Conservation (phyloP, 306 rosid genomes). For the Sicyos baderoa region DNA sequence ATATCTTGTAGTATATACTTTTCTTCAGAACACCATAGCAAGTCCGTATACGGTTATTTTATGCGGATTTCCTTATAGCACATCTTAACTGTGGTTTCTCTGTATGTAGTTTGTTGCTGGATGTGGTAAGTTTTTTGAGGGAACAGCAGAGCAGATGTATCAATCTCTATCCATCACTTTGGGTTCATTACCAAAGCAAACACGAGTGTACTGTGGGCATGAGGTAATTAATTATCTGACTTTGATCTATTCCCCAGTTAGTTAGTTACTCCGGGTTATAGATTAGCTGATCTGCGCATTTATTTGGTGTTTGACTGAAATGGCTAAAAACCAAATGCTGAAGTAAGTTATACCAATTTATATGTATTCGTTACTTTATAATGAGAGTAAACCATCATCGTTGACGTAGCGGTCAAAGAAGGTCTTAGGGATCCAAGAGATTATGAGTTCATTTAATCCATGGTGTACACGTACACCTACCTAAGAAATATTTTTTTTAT, state of each 20-base stretch:
- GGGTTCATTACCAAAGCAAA: conserved; percentile 73
- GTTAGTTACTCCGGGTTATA: not conserved
- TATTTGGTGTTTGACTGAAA: not conserved
- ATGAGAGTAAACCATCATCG: not conserved
- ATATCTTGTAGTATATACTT: not conserved
- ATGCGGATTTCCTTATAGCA: not conserved
- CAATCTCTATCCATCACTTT: conserved; percentile 65
- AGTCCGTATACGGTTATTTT: not conserved
- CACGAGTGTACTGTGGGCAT: conserved; percentile 81
- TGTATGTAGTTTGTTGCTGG: conserved; percentile 65
- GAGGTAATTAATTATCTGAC: conserved; percentile 49
- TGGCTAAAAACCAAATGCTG: not conserved
- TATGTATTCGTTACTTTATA: not conserved
- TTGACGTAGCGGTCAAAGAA: too few relatives aligned
- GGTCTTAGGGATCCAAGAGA: too few relatives aligned
- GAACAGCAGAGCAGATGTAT: conserved; percentile 94
- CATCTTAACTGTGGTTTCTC: conserved; percentile 14
- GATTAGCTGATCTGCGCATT: not conserved
- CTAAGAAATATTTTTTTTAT: too few relatives aligned
- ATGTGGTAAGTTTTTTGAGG: conserved; percentile 85
- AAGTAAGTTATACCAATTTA: not conserved
- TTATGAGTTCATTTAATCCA: too few relatives aligned
- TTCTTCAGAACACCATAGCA: too few relatives aligned
- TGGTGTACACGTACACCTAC: too few relatives aligned
- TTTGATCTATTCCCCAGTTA: not conserved